Base-by-base conservation (phyloP, 2,329 filamentous ascomycete genomes). In the Apiospora rasikravindrae region DNA sequence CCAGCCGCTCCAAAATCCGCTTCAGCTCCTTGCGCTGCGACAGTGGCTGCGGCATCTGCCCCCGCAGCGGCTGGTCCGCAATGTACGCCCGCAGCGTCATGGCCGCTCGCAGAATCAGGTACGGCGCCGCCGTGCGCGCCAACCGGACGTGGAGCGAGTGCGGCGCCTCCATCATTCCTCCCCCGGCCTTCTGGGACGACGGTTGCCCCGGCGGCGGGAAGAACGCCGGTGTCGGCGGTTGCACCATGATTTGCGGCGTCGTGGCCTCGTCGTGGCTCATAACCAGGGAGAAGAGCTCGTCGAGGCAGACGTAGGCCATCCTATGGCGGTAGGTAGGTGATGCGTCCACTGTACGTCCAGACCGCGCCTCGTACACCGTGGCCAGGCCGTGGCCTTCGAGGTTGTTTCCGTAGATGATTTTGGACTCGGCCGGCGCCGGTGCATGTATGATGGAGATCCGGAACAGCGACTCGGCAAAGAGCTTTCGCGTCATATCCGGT, bases 21-120 rank as follows among this genome's bases (percentile, higher is more conserved):
- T 93, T 80, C 14, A 99, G 84, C 79, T 98, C 96, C 74, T 89
- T 91, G 61, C 94, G 89, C 78, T 98, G 94, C 11, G 90, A 92
- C 6, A 94, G 86, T 0, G 96, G 96, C 80, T 96, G 94, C 5
- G 96, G 96, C 91, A 97, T 96, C 69, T 91, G 89, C 0, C 96
- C 95, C 19, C 96, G 88, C 26, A 99, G 85, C 0, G 96, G 95
- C 79, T 98, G 96, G 81, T 99, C 96, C 4, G 95, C 93, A 66
- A 97, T 91, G 79, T 97, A 98, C 0, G 92, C 87, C 71, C 94
- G 91, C n/a, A 98, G 83, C 0, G 94, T 91, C 22, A 98, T 85
- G 0, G 93, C 94, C 16, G 93, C 91, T 2, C 96, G 91, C 1
- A 98, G 85, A 64, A 98, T 92, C 2, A 98, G 87, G 77, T 94